A percentile compares a stretch with the other conserved stretches of the same genome.
Evolutionary conservation across 1,284 basidiomycete species (phyloP).

Genomic region (Tetrapyrgos nigripes): DNA sequence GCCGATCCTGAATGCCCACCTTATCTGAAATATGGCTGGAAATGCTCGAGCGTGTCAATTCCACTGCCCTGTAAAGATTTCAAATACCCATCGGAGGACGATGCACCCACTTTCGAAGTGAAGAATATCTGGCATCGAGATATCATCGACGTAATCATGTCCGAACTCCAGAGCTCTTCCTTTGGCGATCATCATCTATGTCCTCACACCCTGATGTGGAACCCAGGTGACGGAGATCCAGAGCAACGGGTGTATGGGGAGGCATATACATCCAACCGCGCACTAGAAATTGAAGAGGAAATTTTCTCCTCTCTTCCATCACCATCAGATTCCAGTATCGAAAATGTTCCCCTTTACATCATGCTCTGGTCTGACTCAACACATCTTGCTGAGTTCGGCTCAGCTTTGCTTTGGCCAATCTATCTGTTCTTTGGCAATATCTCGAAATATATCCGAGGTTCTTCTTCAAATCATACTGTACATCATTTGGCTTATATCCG

Average conservation of each 20-base stretch:
- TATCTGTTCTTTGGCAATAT: slow-evolving; percentile 36
- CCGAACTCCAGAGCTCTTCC: neutral
- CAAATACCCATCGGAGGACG: neutral
- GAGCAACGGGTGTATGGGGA: slow-evolving; percentile 25
- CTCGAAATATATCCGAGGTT: slow-evolving; percentile 28
- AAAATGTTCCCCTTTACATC: slow-evolving; percentile 26
- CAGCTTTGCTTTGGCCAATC: slow-evolving; percentile 34
- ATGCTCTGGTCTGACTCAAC: slow-evolving; percentile 30
- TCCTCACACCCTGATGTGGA: slow-evolving; percentile 27
- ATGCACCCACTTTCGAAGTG: slow-evolving; percentile 2
- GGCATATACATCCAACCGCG: slow-evolving; percentile 24
- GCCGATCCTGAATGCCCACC: neutral
- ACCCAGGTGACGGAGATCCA: slow-evolving; percentile 5
- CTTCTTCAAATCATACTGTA: slow-evolving; percentile 19
- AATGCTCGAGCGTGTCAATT: neutral
- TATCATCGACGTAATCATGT: slow-evolving; percentile 2
- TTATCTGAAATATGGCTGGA: neutral
- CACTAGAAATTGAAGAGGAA: slow-evolving; percentile 15
- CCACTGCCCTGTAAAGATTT: neutral
- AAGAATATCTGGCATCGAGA: slow-evolving; percentile 10
- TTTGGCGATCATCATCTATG: slow-evolving; percentile 1
- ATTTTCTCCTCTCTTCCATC: slow-evolving; percentile 18
- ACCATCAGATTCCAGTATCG: slow-evolving; percentile 22
- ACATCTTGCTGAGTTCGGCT: slow-evolving; percentile 36
- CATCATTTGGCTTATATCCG: slow-evolving; percentile 25